Evolutionary conservation across 2,329 filamentous ascomycete species (phyloP).

Genomic region (Botryotinia globosa): DNA sequence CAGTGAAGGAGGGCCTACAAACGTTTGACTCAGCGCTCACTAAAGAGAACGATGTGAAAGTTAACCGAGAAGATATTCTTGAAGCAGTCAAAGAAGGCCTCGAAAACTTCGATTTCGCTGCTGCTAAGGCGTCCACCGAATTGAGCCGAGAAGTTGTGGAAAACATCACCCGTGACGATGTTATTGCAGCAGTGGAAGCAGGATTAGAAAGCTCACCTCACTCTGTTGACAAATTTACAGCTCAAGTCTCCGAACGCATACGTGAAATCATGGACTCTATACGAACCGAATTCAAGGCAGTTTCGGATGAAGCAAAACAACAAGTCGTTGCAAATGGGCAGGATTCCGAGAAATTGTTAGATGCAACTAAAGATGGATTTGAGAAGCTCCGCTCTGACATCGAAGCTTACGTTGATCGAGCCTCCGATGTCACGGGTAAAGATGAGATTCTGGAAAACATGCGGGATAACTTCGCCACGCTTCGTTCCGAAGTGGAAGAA

Average conservation of each 20-base stretch:
- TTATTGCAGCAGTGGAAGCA: conserved; percentile 57
- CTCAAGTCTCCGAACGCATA: conserved; percentile 54
- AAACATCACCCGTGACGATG: conserved; percentile 50
- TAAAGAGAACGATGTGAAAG: conserved; percentile 57
- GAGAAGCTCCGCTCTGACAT: conserved; percentile 78
- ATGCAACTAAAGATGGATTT: conserved; percentile 82
- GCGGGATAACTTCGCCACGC: conserved; percentile 62
- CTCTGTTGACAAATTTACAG: conserved; percentile 43
- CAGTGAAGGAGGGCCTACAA: conserved; percentile 77
- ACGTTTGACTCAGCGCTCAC: conserved; percentile 63
- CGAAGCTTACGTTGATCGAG: conserved; percentile 74
- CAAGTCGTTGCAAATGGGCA: conserved; percentile 75
- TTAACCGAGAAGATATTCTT: conserved; percentile 65
- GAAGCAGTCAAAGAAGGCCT: conserved; percentile 62
- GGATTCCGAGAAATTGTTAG: conserved; percentile 84
- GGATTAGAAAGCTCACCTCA: conserved; percentile 50
- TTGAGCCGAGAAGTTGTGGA: conserved; percentile 53
- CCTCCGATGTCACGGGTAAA: conserved; percentile 65
- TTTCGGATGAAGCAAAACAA: conserved; percentile 67
- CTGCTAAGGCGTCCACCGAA: conserved; percentile 47
- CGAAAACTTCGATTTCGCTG: conserved; percentile 50
- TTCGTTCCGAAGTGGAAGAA: conserved; percentile 63
- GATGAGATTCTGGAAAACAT: conserved; percentile 75
- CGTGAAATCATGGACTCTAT: conserved; percentile 64
- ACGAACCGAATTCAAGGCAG: conserved; percentile 56